Conservation (phyloP, 1,139 yeast genomes). For the Torulaspora globosa region DNA sequence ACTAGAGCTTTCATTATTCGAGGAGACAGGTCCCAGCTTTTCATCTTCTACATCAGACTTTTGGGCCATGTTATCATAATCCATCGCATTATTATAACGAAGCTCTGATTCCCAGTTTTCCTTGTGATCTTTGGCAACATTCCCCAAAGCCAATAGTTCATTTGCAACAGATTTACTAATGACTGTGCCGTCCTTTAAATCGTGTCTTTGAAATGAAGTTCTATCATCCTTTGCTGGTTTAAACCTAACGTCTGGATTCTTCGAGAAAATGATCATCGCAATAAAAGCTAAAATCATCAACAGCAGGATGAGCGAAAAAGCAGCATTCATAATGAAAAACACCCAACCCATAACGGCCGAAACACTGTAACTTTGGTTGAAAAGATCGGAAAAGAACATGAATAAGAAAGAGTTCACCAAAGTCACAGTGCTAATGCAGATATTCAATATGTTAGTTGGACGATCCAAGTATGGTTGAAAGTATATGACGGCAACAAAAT, state of each 20-base stretch:
- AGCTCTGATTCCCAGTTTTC: slow-evolving; percentile 54
- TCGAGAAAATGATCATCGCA: slow-evolving; percentile 53
- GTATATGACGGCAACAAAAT: slow-evolving; percentile 53
- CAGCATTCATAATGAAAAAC: slow-evolving; percentile 73
- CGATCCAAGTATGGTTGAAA: slow-evolving; percentile 66
- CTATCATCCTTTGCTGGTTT: slow-evolving; percentile 82
- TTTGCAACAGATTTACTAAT: slow-evolving; percentile 42
- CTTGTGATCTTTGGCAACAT: slow-evolving; percentile 65
- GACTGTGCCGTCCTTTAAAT: slow-evolving; percentile 40
- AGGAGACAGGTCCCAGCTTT: slow-evolving; percentile 11
- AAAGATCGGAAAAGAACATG: slow-evolving; percentile 67
- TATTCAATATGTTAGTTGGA: slow-evolving; percentile 65
- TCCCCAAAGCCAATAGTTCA: slow-evolving; percentile 45
- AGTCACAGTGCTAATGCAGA: slow-evolving; percentile 58
- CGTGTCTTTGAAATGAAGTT: slow-evolving; percentile 68
- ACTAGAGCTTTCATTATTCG: slow-evolving; percentile 11
- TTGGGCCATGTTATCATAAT: slow-evolving; percentile 10
- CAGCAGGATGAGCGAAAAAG: slow-evolving; percentile 62
- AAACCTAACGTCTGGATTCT: slow-evolving; percentile 79
- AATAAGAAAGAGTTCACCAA: slow-evolving; percentile 69
- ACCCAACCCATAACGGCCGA: slow-evolving; percentile 78
- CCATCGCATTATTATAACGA: slow-evolving; percentile 32
- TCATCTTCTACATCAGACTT: slow-evolving; percentile 14
- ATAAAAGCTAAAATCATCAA: slow-evolving; percentile 58
- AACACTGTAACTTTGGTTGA: slow-evolving; percentile 63